These are phyloP conservation scores for Sugiyamaella smithiae DNA, from an alignment of 805 yeast genomes.

Conservation along the genomic window DNA sequence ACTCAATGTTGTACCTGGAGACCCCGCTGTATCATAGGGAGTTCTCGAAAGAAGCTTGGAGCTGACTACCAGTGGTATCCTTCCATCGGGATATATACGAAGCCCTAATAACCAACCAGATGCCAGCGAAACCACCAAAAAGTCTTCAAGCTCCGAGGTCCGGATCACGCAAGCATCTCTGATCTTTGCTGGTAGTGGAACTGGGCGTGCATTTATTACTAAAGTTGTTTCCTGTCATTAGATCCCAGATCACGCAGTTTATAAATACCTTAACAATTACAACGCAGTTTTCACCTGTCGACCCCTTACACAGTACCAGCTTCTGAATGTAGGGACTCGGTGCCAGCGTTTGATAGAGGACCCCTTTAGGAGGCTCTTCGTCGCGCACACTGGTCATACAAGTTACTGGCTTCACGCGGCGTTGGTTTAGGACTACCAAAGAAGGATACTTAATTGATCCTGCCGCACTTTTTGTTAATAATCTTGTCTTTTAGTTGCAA, in stretches of 20 bases:
- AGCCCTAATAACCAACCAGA: conserved; percentile 7
- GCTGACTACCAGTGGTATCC: conserved; percentile 15
- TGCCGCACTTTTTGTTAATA: no score
- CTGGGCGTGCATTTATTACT: neutral
- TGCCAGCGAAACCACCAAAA: conserved; percentile 1
- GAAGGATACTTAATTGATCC: no score
- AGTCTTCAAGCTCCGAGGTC: neutral
- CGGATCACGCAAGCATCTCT: neutral
- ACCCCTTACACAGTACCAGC: neutral
- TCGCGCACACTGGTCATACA: no score
- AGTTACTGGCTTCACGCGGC: no score
- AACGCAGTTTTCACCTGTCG: conserved; percentile 1
- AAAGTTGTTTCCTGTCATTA: neutral
- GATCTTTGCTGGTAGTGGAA: neutral
- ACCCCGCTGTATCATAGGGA: neutral
- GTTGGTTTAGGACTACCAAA: no score
- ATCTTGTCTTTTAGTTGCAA: no score
- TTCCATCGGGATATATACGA: conserved; percentile 16
- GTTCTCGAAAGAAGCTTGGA: neutral
- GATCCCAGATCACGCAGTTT: no score
- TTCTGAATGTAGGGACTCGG: neutral
- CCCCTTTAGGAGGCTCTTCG: neutral
- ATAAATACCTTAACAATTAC: conserved; percentile 2
- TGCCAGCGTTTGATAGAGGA: neutral
- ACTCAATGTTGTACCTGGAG: neutral